These are phyloP conservation scores for Pseudopithomyces maydicus DNA, from an alignment of 2,329 filamentous ascomycete species.

Conservation along the genomic window DNA sequence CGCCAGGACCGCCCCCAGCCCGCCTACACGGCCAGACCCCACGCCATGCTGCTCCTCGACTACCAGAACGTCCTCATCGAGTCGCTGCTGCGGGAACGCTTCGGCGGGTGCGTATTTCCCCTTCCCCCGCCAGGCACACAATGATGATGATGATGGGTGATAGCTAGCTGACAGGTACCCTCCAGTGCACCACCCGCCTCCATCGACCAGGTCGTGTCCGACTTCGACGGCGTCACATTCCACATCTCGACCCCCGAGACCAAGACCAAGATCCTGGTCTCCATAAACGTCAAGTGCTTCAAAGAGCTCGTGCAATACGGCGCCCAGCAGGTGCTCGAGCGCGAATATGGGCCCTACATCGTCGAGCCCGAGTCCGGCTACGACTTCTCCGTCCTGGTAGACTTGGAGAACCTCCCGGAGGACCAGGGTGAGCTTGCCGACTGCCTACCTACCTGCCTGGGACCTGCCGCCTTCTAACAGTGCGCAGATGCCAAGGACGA, in stretches of 20 bases:
- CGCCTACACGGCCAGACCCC: slow-evolving; percentile 21
- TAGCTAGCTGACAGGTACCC: slow-evolving; percentile 38
- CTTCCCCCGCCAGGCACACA: slow-evolving; percentile 35
- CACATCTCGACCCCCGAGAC: slow-evolving; percentile 95
- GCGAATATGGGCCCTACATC: slow-evolving; percentile 94
- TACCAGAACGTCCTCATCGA: slow-evolving; percentile 99
- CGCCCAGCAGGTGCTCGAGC: slow-evolving; percentile 85
- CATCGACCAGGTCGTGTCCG: slow-evolving; percentile 97
- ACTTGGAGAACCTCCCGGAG: slow-evolving; percentile 83
- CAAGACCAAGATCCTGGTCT: slow-evolving; percentile 93
- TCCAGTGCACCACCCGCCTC: slow-evolving; percentile 78
- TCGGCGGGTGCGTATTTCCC: slow-evolving; percentile 71
- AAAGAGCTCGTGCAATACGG: slow-evolving; percentile 91
- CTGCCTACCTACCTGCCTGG: not conserved
- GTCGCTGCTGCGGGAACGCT: slow-evolving; percentile 91
- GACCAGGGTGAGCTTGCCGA: slow-evolving; percentile 66
- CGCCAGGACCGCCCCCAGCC: slow-evolving; percentile 12
- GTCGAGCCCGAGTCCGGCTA: slow-evolving; percentile 86
- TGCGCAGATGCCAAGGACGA: slow-evolving; percentile 78
- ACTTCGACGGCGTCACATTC: slow-evolving; percentile 98
- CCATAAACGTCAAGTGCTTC: slow-evolving; percentile 94
- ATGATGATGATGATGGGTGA: too few species aligned
- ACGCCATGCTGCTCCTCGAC: slow-evolving; percentile 84
- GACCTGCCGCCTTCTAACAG: slow-evolving; percentile 17
- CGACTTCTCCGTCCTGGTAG: slow-evolving; percentile 91